These are phyloP conservation scores for Nasturtium officinale DNA, from an alignment of 345 rosid genomes.

Conservation along the genomic window DNA sequence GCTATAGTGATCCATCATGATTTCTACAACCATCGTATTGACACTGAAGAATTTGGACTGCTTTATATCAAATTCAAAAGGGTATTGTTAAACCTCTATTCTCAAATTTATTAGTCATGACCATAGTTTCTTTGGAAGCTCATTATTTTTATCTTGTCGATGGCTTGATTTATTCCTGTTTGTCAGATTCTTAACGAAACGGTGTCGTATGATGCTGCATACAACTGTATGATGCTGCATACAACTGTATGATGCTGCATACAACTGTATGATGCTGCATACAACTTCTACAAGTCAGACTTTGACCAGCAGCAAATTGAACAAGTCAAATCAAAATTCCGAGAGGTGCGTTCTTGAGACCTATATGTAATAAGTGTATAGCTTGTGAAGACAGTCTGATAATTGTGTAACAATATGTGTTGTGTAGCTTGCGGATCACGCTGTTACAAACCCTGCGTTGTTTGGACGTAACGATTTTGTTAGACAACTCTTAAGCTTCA, in stretches of 20 bases:
- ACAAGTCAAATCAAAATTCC: constrained; percentile 31
- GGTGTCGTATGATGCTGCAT: constrained; percentile 25
- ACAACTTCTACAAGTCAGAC: constrained; percentile 39
- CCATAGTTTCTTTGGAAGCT: not conserved
- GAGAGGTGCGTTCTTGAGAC: constrained; percentile 27
- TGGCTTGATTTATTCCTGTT: not conserved
- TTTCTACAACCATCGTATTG: constrained; percentile 38
- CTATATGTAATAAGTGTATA: not conserved
- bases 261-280: constrained; percentile 21
- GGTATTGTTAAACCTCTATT: constrained; percentile 10
- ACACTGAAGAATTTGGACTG: constrained; percentile 34
- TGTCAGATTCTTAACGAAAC: constrained; percentile 38
- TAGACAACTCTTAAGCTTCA: constrained; percentile 26
- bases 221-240: too few relatives aligned
- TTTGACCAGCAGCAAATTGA: constrained; percentile 36
- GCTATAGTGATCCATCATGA: constrained; percentile 37
- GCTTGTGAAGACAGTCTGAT: not conserved
- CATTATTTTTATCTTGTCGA: not conserved
- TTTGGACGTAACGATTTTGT: constrained; percentile 38
- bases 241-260: too few relatives aligned
- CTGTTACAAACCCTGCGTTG: constrained; percentile 20
- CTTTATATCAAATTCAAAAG: constrained; percentile 35
- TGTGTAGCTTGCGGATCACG: constrained; percentile 38
- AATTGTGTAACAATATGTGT: constrained; percentile 1
- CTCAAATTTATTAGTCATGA: not conserved